Percentiles rank a stretch among this genome's conserved stretches.
phyloP scores from a whole-genome alignment of 192 early-diverging fungal species.

The Linnemannia exigua region DNA sequence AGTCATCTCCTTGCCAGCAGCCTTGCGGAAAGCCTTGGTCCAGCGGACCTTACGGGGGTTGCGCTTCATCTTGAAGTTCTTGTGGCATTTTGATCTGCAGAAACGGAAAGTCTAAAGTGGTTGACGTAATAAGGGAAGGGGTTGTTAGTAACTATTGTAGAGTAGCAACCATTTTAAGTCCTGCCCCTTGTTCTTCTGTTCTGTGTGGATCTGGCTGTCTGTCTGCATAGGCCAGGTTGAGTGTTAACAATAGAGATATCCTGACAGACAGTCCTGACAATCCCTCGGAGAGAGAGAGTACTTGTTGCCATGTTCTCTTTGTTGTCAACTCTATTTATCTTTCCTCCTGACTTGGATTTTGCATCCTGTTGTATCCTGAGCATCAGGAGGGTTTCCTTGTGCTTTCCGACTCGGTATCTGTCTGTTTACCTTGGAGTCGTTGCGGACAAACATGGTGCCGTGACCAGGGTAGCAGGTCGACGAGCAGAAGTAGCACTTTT shows the following conservation, averaged over 20 bases:
- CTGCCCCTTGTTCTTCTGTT: too few species aligned
- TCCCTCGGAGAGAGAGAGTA: too few species aligned
- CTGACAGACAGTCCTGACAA: too few species aligned
- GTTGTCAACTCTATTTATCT: neutral
- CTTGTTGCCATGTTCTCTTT: neutral
- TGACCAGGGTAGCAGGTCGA: constrained; percentile 97
- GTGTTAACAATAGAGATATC: too few species aligned
- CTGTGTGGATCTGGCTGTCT: too few species aligned
- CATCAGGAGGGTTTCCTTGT: neutral
- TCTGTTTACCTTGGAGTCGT: constrained; percentile 90
- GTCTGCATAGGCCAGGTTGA: too few species aligned
- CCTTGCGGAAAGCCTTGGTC: constrained; percentile 99
- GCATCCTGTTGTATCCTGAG: neutral
- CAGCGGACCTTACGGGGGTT: constrained; percentile 99
- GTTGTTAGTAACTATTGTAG: neutral
- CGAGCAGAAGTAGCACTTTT: constrained; percentile 99
- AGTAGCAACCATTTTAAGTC: too few species aligned
- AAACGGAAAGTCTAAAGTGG: constrained; percentile 87
- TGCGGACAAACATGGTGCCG: constrained; percentile 98
- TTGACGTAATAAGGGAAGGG: neutral
- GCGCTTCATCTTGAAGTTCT: constrained; percentile 99
- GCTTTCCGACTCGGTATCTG: neutral
- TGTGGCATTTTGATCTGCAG: constrained; percentile 99
- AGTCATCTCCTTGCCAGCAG: constrained; percentile 99
- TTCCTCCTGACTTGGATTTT: neutral